These are phyloP conservation scores for Thoreauomyces humboldtii DNA, from an alignment of 192 early-diverging fungal genomes.

Conservation along the genomic window DNA sequence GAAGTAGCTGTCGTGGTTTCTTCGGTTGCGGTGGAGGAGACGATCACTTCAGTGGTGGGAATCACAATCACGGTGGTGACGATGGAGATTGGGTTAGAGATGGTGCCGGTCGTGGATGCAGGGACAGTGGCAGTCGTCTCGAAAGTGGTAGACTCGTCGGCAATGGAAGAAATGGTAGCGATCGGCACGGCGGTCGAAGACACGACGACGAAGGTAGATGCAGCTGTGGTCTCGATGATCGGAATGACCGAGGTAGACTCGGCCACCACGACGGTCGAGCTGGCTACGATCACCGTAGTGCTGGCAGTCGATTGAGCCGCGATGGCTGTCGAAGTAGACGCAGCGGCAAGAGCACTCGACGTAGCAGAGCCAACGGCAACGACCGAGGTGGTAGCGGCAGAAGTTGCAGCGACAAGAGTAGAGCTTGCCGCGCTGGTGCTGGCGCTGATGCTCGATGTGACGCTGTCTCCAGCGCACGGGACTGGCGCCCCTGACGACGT, in stretches of 20 bases:
- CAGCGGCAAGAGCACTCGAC: no score
- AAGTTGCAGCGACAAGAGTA: no score
- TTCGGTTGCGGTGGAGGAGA: neutral
- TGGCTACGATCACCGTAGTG: neutral
- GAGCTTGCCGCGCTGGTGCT: neutral
- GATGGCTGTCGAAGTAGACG: no score
- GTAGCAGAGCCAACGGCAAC: no score
- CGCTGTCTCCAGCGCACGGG: neutral
- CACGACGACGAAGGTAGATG: neutral
- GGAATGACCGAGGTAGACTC: neutral
- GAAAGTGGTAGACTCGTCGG: neutral
- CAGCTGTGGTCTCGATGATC: neutral
- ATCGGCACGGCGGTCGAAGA: neutral
- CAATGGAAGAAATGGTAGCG: neutral
- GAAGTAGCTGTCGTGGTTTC: neutral
- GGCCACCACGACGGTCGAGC: neutral
- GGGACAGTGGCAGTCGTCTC: conserved; percentile 10
- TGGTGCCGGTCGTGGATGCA: neutral
- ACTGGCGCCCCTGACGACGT: neutral
- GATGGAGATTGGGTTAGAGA: neutral
- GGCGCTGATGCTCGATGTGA: neutral
- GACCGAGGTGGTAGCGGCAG: no score
- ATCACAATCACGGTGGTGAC: neutral
- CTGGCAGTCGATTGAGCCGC: no score
- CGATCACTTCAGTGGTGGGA: neutral